Conservation (phyloP, 495 filamentous ascomycete species). For the Hypomontagnella monticulosa region DNA sequence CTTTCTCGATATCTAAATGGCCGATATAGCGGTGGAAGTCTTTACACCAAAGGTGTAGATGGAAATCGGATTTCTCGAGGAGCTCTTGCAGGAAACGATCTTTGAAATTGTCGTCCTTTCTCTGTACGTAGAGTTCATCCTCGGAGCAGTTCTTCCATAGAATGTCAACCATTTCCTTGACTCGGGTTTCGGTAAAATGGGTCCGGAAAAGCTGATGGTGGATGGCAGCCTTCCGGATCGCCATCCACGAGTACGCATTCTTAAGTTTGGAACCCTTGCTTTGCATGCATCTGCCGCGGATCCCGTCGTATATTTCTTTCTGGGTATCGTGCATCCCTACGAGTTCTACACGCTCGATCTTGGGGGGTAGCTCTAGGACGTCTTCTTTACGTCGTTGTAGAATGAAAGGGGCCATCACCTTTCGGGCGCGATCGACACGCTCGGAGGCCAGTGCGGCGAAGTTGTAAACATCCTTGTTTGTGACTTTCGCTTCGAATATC, state of each 20-base stretch:
- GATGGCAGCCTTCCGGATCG: slow-evolving; percentile 89
- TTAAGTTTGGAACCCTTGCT: slow-evolving; percentile 45
- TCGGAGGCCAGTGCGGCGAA: slow-evolving; percentile 83
- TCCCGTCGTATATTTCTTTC: slow-evolving; percentile 71
- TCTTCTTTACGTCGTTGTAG: slow-evolving; percentile 93
- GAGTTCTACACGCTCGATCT: slow-evolving; percentile 78
- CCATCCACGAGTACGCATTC: slow-evolving; percentile 83
- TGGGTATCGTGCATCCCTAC: slow-evolving; percentile 80
- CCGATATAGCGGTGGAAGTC: slow-evolving; percentile 73
- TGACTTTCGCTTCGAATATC: slow-evolving; percentile 91
- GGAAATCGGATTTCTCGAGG: slow-evolving; percentile 71
- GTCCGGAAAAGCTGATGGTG: slow-evolving; percentile 88
- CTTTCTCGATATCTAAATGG: slow-evolving; percentile 73
- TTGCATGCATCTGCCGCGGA: slow-evolving; percentile 48
- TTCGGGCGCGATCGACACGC: slow-evolving; percentile 83
- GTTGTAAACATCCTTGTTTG: slow-evolving; percentile 76
- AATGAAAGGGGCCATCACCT: slow-evolving; percentile 95
- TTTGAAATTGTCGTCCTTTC: slow-evolving; percentile 71
- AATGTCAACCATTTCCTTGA: slow-evolving; percentile 80
- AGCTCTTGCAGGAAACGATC: slow-evolving; percentile 75
- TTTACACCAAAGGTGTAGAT: slow-evolving; percentile 81
- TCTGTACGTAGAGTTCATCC: slow-evolving; percentile 53
- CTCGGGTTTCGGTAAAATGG: slow-evolving; percentile 75
- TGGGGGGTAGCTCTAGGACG: slow-evolving; percentile 89
- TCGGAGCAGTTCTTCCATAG: slow-evolving; percentile 66